Base-by-base conservation (phyloP, 345 rosid genomes). In the Cardiospermum halicacabum region DNA sequence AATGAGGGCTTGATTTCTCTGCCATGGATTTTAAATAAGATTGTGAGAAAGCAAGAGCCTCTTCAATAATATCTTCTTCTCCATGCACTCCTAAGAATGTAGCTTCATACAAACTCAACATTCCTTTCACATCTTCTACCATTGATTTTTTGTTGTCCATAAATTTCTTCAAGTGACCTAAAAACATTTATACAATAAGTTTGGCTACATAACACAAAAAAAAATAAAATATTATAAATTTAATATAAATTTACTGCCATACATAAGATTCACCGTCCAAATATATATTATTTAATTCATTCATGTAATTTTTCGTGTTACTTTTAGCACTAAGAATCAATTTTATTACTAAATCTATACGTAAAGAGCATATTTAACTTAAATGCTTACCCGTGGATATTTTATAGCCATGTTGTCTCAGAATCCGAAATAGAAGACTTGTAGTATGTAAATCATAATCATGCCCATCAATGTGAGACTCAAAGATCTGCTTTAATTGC, bases 81-180 rank as follows among this genome's bases (percentile, higher is more conserved):
- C n/a, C n/a, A n/a, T 57, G 30, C 26, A 18, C 4, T 22, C 56
- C 25, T 25, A 51, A 40, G 34, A 31, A n/a, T 1, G 61, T 1
- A 57, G 61, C 61, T 31, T 34, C 61, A 34, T 57, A 57, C 61
- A 57, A 57, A 31, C 61, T 57, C 10, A 57, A 15, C 45, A 57
- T 30, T 16, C 61, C 51, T 3, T 47, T 47, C 5, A 1, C 11
- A 19, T 47, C 51, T 21, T 4, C 19, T 0, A 11, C 2, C 22
- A 47, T 16, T 16, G 5, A 16, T 47, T 47, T 4, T 0, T 47
- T 18, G 24, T 3, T 6, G 22, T 45, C 10, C 22, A 15, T 45
- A n/a, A 47, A 47, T 47, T 47, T 47, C 22, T 18, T 18, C n/a
- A 18, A 47, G 19, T 1, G n/a, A 11, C 51, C 51, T 47, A 4